phyloP scores from a whole-genome alignment of 129 eudicot genomes.

The Chrysanthemum makinoi region DNA sequence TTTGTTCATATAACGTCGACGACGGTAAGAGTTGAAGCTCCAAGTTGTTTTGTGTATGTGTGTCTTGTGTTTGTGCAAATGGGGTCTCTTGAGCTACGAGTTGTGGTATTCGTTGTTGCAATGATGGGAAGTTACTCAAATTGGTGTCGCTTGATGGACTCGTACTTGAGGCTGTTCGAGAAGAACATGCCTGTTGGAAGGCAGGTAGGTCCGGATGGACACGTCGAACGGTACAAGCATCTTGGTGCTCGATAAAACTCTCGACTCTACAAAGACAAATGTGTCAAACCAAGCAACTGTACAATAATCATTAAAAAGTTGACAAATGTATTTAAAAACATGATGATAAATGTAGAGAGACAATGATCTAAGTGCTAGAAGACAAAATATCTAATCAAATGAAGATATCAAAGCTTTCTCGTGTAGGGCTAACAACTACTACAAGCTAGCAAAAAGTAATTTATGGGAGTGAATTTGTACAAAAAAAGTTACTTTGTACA shows the following conservation, averaged over 20 bases:
- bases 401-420: conserved; percentile 31
- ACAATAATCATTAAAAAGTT: conserved; percentile 22
- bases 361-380: conserved; percentile 27
- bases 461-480: background rate
- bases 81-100: conserved; percentile 3
- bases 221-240: conserved; percentile 68
- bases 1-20: conserved; percentile 19
- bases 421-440: conserved; percentile 35
- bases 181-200: conserved; percentile 41
- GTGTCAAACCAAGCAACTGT: conserved; percentile 22
- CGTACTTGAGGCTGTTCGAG: conserved; percentile 54
- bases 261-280: conserved; percentile 58
- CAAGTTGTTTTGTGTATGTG: conserved; percentile 28
- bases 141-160: conserved; percentile 58
- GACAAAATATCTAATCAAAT: conserved; percentile 36
- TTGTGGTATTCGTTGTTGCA: conserved; percentile 21
- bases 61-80: background rate
- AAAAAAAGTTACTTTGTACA: background rate
- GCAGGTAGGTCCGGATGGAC: conserved; percentile 45
- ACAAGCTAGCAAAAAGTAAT: conserved; percentile 16
- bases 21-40: conserved; percentile 61
- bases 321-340: conserved; percentile 13
- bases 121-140: conserved; percentile 26
- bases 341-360: conserved; percentile 23
- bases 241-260: conserved; percentile 93